These are phyloP conservation scores for Fistulifera pelliculosa DNA, from an alignment of 108 stramenopile genomes.

Conservation along the genomic window DNA sequence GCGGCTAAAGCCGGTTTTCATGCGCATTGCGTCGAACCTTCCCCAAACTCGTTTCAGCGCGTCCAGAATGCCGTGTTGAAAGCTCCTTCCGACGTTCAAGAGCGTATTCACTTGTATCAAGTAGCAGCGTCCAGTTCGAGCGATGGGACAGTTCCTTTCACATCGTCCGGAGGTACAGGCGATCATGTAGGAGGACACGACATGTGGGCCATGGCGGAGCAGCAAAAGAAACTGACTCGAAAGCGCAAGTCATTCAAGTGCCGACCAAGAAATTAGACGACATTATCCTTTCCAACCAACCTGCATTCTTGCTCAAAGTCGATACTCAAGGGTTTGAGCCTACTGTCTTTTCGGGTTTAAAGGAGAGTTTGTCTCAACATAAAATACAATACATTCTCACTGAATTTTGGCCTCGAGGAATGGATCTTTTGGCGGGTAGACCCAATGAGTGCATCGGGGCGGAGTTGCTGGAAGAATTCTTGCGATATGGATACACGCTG, in stretches of 20 bases:
- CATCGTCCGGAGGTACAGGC: conserved; percentile 11
- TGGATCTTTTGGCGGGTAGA: conserved; percentile 14
- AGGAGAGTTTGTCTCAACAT: not conserved
- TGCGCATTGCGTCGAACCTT: conserved; percentile 24
- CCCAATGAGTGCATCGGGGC: not conserved
- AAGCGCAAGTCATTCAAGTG: not conserved
- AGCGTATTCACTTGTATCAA: conserved; percentile 12
- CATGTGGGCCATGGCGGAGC: conserved; percentile 17
- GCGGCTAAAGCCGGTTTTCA: conserved; percentile 12
- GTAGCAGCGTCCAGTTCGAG: conserved; percentile 6
- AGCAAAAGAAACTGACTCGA: not conserved
- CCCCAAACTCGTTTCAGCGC: conserved; percentile 12
- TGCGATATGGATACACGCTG: conserved; percentile 4
- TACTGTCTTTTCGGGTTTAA: conserved; percentile 16
- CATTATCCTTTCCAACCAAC: not conserved
- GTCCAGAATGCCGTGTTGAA: conserved; percentile 1
- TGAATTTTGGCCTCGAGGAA: conserved; percentile 25
- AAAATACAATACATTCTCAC: conserved; percentile 9
- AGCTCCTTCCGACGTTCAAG: conserved; percentile 1
- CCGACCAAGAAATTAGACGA: conserved; percentile 6
- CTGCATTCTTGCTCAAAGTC: conserved; percentile 15
- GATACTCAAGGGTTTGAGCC: conserved; percentile 36
- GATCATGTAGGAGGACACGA: conserved; percentile 23
- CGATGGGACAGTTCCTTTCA: conserved; percentile 4
- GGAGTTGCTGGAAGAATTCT: conserved; percentile 7